Conservation (phyloP, 495 filamentous ascomycete genomes). For the Hypoxylon subgilvum region DNA sequence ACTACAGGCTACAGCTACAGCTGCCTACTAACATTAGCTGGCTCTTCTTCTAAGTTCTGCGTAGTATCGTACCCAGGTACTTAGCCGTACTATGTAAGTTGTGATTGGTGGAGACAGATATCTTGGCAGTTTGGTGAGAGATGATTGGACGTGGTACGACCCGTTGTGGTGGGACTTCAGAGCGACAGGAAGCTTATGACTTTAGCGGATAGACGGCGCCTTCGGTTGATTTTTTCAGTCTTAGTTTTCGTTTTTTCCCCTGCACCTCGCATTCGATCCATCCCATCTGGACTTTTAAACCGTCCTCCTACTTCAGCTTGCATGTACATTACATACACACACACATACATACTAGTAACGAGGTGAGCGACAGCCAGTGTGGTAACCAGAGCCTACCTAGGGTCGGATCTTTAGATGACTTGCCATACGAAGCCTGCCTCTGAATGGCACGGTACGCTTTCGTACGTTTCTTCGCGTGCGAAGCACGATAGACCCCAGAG, state of each 20-base stretch:
- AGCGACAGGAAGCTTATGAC: constrained; percentile 8
- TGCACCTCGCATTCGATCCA: constrained; percentile 22
- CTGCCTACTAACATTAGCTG: too few relatives aligned
- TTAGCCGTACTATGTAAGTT: not conserved
- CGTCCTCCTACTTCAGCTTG: not conserved
- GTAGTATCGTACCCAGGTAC: not conserved
- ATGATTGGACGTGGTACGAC: constrained; percentile 28
- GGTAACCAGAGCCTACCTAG: constrained; percentile 14
- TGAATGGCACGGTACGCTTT: constrained; percentile 24
- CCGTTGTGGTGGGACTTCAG: constrained; percentile 20
- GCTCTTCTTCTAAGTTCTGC: too few relatives aligned
- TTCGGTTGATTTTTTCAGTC: constrained; percentile 20
- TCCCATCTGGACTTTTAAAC: not conserved
- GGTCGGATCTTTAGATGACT: constrained; percentile 3
- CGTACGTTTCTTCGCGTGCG: constrained; percentile 28
- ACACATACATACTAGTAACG: too few relatives aligned
- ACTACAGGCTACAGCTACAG: too few relatives aligned
- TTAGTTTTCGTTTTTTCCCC: constrained; percentile 13
- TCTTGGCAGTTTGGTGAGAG: constrained; percentile 23
- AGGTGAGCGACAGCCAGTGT: constrained; percentile 3
- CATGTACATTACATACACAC: not conserved
- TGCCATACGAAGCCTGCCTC: not conserved
- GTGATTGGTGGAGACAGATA: constrained; percentile 9
- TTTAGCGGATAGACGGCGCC: constrained; percentile 20
- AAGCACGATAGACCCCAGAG: constrained; percentile 34